A percentile compares a stretch with the other conserved stretches of the same genome.
phyloP scores from a whole-genome alignment of 345 rosid genomes.

The Eutrema yunnanense region DNA sequence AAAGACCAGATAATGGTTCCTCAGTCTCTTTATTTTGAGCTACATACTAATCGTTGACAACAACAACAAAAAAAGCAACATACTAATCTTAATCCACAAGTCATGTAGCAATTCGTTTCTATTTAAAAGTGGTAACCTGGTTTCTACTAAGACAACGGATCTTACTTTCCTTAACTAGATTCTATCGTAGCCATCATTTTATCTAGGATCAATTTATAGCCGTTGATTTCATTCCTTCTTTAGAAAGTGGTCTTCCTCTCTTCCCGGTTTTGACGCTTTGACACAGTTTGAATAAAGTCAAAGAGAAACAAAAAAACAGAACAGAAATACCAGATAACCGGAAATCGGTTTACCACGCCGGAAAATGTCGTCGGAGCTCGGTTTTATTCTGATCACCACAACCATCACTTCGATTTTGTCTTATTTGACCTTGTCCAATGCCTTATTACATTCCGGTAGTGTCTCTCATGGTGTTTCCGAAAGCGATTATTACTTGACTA shows the following conservation, averaged over 20 bases:
- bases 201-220: background rate
- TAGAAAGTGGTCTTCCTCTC: conserved; percentile 16
- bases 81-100: too few species aligned
- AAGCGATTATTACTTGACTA: conserved; percentile 47
- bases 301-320: background rate
- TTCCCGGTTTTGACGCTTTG: background rate
- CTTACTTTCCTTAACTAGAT: background rate
- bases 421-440: conserved; percentile 28
- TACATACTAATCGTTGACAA: too few species aligned
- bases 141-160: background rate
- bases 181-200: background rate
- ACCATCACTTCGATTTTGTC: background rate
- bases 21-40: too few species aligned
- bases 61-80: too few species aligned
- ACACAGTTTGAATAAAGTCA: background rate
- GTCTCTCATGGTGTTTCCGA: conserved; percentile 29
- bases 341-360: background rate
- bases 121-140: too few species aligned
- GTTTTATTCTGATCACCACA: background rate
- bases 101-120: too few species aligned
- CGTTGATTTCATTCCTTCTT: background rate
- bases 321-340: background rate
- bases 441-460: conserved; percentile 28
- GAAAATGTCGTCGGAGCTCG: background rate
- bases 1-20: background rate